Base-by-base conservation (phyloP, 257 asterid genomes). In the Verbascum thapsus region DNA sequence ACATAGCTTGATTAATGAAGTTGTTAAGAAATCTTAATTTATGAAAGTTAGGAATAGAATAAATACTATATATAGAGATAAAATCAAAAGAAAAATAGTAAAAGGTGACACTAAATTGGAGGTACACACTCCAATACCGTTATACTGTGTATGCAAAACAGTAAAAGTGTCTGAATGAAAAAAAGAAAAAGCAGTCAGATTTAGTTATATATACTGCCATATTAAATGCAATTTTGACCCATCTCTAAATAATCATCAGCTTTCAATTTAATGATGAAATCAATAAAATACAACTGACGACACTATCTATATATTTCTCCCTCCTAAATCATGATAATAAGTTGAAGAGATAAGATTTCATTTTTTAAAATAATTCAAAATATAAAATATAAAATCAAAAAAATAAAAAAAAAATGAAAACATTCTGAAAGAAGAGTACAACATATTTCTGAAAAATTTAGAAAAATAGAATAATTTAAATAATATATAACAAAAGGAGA, bases 121-220 rank as follows among this genome's bases (percentile, higher is more conserved):
- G 68, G 74, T 62, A 70, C 69, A 19, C 61, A 70, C 58, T 54
- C 53, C 65, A 42, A 70, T 53, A 61, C 72, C 72, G 72, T 67
- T 67, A 67, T 45, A n/a, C n/a, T n/a, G n/a, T n/a, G n/a, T n/a
- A n/a, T 1, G 32, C 5, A 26, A 26, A n/a, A n/a, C 2, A 1
- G 32, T 26, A 26, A 26, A 26, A 52, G 61, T 39, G 22, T 56
- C 50, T 2, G 20, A 45, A 34, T 48, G 11, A 10, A 26, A 22
- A 4, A 5, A 42, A 10, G 16, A 4, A 40, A 68, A 69, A 30
- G 34, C 69, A 69, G 63, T 18, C 64, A 61, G 38, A 45, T 43
- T 35, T 52, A 61, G 69, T 61, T 53, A 51, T n/a, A n/a, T n/a
- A n/a, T 39, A 16, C 56, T 68, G 56, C 43, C 48, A 40, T 41